Evolutionary conservation across 2,329 filamentous ascomycete genomes (phyloP).

Genomic region (Harringtonia lauricola): DNA sequence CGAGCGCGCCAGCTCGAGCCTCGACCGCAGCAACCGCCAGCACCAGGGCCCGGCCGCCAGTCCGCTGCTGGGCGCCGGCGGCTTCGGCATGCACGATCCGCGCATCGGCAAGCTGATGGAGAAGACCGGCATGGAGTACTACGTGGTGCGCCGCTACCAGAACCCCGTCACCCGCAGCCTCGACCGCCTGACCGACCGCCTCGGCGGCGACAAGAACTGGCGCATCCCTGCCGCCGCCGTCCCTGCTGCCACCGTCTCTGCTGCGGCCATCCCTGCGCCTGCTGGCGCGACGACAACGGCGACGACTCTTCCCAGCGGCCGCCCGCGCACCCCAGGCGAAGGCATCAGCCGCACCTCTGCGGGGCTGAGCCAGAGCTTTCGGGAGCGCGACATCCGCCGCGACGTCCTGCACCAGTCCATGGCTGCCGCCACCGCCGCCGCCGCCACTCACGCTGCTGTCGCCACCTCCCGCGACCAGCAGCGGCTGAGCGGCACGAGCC

Average conservation of each 20-base stretch:
- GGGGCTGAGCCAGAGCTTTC: conserved; percentile 29
- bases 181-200: conserved; percentile 38
- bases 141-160: conserved; percentile 62
- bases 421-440: conserved; percentile 1
- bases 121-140: conserved; percentile 60
- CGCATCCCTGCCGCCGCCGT: conserved; percentile 33
- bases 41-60: conserved; percentile 19
- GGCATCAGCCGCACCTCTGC: conserved; percentile 1
- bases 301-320: too few species aligned
- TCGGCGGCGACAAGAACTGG: conserved; percentile 37
- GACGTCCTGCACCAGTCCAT: conserved; percentile 5
- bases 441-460: not conserved
- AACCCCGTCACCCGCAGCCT: conserved; percentile 59
- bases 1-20: conserved; percentile 60
- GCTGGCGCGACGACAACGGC: not conserved
- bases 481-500: conserved; percentile 36
- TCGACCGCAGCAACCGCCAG: conserved; percentile 48
- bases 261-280: not conserved
- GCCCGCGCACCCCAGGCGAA: not conserved
- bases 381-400: conserved; percentile 16
- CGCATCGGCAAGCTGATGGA: conserved; percentile 55
- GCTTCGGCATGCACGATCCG: conserved; percentile 51
- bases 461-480: conserved; percentile 21
- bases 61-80: conserved; percentile 38
- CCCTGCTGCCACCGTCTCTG: not conserved